Evolutionary conservation across 176 grass and related monocot species (phyloP), one percentile per base, ranked within the genome.

Genomic region (Carex parvula): DNA sequence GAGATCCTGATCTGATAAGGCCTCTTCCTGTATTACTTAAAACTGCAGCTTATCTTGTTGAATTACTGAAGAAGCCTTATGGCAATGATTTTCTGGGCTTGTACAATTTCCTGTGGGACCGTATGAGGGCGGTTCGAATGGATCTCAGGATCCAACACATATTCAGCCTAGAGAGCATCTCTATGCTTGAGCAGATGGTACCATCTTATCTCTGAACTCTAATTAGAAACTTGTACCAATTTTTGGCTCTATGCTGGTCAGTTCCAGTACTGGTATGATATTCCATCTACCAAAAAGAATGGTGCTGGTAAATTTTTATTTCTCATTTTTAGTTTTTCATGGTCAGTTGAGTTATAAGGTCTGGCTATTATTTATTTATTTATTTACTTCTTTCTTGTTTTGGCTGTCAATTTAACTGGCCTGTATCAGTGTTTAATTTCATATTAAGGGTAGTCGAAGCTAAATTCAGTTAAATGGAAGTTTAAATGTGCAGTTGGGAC

Each of bases 141-240:
- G 95, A 98, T 85, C 95, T 98, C 79, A 90, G 95, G 83, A 95
- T 98, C 92, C 95, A 98, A 67, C 92, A 98, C 65, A 93, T 93
- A 46, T 98, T 95, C 88, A 93, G 93, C 65, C 41, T 22, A 54
- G 84, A 93, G 54, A 80, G 89, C 82, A 95, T 98, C 85, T 82
- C 91, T 63, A 98, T 98, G 95, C 92, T 98, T 79, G 92, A 98
- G 52, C 91, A 98, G 85, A 98, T 98, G 95, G 95, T 98, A 98
- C 4, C 22, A 39, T 54, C 54, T 21, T 22, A 60, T 29, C 2
- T 79, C 42, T 82, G 8, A 59, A 55, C 4, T 73, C 10, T 42
- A 56, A 20, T 20, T 12, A 13, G 10, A 64, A 64, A 63, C 21
- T 46, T 32, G 58, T 39, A 42, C n/a, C 3, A 14, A 5, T 11